Evolutionary conservation across 2,329 filamentous ascomycete species (phyloP).

Genomic region (Fusarium buharicum): DNA sequence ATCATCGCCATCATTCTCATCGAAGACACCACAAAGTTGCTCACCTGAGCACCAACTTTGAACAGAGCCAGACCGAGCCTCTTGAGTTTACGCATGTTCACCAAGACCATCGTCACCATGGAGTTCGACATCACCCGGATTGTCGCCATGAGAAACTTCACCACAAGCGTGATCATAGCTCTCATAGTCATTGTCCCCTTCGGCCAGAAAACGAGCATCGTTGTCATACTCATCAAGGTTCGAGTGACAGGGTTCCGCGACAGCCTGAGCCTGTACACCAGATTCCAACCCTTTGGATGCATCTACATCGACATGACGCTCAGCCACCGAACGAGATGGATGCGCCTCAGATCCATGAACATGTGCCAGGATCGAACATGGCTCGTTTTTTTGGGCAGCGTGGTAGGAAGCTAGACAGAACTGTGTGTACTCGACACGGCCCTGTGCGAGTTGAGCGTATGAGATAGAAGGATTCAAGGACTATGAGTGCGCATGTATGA

Average conservation of each 20-base stretch:
- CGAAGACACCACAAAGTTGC: not conserved
- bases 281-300: not conserved
- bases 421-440: not conserved
- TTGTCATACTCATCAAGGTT: not conserved
- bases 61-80: not conserved
- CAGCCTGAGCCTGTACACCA: constrained; percentile 11
- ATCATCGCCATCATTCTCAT: not conserved
- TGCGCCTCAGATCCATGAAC: constrained; percentile 37
- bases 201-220: not conserved
- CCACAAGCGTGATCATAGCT: not conserved
- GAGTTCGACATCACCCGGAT: not conserved
- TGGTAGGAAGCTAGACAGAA: not conserved
- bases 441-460: not conserved
- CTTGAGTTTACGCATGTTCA: not conserved
- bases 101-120: not conserved
- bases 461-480: not conserved
- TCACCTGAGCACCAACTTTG: not conserved
- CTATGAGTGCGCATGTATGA: not conserved
- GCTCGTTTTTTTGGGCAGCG: constrained; percentile 3
- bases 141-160: constrained; percentile 20
- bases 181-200: not conserved
- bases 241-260: not conserved
- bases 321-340: constrained; percentile 39
- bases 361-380: not conserved
- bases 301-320: not conserved